Percentiles rank a stretch among this genome's conserved stretches.
These are phyloP conservation scores for Trichoderma koningii DNA, from an alignment of 2,329 filamentous ascomycete genomes.

Conservation along the genomic window DNA sequence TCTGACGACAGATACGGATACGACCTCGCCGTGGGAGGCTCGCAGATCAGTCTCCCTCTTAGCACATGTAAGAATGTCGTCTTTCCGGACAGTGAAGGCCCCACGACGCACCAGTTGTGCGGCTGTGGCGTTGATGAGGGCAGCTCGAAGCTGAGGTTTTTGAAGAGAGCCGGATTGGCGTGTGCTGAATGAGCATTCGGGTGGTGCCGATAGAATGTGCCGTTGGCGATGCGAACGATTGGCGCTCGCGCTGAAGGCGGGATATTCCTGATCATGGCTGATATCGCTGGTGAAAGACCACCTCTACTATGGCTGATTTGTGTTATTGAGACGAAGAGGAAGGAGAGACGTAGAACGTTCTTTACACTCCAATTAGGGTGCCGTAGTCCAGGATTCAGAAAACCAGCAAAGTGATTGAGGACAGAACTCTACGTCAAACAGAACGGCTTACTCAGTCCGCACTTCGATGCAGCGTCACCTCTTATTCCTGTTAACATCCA, in stretches of 20 bases:
- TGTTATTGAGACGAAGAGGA: background rate
- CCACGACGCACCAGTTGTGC: constrained; percentile 82
- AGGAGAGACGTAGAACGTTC: too few relatives aligned
- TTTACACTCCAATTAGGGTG: background rate
- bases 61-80: constrained; percentile 82
- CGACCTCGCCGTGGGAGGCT: constrained; percentile 72
- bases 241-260: constrained; percentile 47
- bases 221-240: constrained; percentile 72
- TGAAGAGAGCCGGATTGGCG: constrained; percentile 73
- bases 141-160: constrained; percentile 68
- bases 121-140: constrained; percentile 54
- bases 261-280: constrained; percentile 41
- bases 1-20: constrained; percentile 76
- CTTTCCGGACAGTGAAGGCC: constrained; percentile 75
- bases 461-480: too few relatives aligned
- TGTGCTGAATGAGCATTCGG: constrained; percentile 55
- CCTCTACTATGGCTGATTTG: background rate
- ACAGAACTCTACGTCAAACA: background rate
- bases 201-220: constrained; percentile 79
- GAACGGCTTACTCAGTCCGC: background rate
- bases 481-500: background rate
- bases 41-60: constrained; percentile 71
- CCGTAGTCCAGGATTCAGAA: background rate
- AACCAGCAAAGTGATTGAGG: too few relatives aligned
- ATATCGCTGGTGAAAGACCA: too few relatives aligned